Conservation (phyloP, 2,329 filamentous ascomycete species). For the Geosmithia flava region DNA sequence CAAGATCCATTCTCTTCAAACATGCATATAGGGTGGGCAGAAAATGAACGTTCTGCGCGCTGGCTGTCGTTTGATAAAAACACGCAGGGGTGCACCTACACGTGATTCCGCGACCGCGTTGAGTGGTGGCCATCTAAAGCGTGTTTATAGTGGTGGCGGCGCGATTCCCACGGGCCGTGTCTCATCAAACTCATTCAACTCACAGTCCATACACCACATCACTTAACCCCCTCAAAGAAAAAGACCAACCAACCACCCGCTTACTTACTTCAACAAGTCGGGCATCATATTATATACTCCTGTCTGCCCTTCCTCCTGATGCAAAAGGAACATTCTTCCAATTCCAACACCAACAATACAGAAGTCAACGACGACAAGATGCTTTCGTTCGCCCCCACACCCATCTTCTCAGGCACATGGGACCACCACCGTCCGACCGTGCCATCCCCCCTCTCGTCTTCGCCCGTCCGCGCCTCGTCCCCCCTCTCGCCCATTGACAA, state of each 20-base stretch:
- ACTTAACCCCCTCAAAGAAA: not conserved
- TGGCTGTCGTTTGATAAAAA: too few relatives aligned
- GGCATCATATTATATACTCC: not conserved
- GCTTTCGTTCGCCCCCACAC: conserved; percentile 28
- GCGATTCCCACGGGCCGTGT: not conserved
- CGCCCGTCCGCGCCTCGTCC: conserved; percentile 38
- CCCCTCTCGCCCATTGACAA: conserved; percentile 28
- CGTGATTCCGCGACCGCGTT: conserved; percentile 3
- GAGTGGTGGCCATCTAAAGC: not conserved
- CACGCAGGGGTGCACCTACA: not conserved
- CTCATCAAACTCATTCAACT: not conserved
- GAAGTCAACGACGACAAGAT: conserved; percentile 15
- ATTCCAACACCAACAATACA: not conserved
- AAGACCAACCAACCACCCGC: not conserved
- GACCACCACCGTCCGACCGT: conserved; percentile 27
- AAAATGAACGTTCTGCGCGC: too few relatives aligned
- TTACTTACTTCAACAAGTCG: conserved; percentile 2
- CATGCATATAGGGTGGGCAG: too few relatives aligned
- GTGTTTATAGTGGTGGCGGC: not conserved
- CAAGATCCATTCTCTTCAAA: too few relatives aligned
- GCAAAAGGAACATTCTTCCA: not conserved
- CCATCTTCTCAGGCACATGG: conserved; percentile 29
- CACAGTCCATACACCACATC: not conserved
- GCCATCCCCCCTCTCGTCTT: conserved; percentile 47
- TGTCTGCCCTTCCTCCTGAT: not conserved